Evolutionary conservation across 2,329 filamentous ascomycete genomes (phyloP).

Genomic region (Apiospora aurea): DNA sequence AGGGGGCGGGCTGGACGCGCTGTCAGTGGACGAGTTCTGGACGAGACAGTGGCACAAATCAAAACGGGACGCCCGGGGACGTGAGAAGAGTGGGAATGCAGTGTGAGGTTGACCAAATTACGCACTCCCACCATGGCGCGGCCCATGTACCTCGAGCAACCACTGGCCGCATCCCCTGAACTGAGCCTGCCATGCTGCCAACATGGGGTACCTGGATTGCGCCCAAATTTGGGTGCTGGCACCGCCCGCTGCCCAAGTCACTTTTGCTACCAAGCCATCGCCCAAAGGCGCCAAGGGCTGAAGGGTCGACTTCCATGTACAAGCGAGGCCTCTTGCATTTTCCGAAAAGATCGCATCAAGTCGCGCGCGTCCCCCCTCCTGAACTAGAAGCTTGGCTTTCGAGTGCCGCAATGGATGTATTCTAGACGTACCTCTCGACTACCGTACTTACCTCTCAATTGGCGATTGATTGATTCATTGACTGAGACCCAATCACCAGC

Average conservation of each 20-base stretch:
- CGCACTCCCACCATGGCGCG: conserved; percentile 10
- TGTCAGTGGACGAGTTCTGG: conserved; percentile 17
- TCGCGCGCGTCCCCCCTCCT: conserved; percentile 19
- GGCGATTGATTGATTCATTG: background rate
- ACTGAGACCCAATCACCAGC: background rate
- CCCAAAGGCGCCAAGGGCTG: conserved; percentile 2
- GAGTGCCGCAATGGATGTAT: conserved; percentile 2
- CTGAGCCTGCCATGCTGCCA: background rate
- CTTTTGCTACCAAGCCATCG: background rate
- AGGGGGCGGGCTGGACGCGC: conserved; percentile 15
- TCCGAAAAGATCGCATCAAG: conserved; percentile 14
- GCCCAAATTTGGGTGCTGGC: background rate
- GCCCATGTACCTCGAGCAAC: background rate
- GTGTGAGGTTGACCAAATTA: conserved; percentile 23
- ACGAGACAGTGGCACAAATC: conserved; percentile 22
- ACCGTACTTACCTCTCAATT: background rate
- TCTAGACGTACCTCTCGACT: background rate
- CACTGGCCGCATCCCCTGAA: background rate
- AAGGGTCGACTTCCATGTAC: background rate
- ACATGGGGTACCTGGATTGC: background rate
- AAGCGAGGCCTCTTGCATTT: background rate
- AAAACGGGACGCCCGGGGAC: conserved; percentile 16
- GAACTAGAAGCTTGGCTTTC: conserved; percentile 6
- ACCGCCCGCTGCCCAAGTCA: background rate
- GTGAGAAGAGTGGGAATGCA: conserved; percentile 9